These are phyloP conservation scores for Globisporangium parvum DNA, from an alignment of 352 stramenopile genomes.

Conservation along the genomic window DNA sequence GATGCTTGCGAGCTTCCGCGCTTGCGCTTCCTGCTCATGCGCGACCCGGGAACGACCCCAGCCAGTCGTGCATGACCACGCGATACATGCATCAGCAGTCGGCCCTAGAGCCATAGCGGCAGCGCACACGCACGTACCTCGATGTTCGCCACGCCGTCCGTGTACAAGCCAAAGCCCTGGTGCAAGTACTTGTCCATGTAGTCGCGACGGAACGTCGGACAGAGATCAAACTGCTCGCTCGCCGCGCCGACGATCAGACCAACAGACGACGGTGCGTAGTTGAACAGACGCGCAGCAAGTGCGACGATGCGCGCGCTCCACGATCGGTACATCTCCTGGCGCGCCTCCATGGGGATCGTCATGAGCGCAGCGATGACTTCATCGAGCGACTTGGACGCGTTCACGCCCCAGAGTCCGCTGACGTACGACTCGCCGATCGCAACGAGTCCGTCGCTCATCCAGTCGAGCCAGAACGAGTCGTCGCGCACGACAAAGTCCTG, in stretches of 20 bases:
- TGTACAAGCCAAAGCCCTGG: constrained; percentile 74
- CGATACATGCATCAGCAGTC: background rate
- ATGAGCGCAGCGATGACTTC: constrained; percentile 69
- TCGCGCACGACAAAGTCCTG: constrained; percentile 78
- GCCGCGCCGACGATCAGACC: constrained; percentile 61
- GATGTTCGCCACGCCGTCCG: constrained; percentile 32
- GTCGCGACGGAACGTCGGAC: constrained; percentile 48
- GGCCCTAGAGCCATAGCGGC: too few relatives aligned
- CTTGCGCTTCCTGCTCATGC: constrained; percentile 38
- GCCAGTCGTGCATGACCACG: background rate
- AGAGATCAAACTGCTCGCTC: constrained; percentile 72
- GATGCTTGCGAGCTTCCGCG: constrained; percentile 62
- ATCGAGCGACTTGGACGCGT: constrained; percentile 48
- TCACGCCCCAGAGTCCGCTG: constrained; percentile 60
- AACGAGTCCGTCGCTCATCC: constrained; percentile 81
- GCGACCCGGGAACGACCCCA: background rate
- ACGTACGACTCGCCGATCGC: constrained; percentile 82
- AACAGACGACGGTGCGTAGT: constrained; percentile 64
- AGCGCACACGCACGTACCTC: constrained; percentile 18
- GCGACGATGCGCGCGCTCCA: constrained; percentile 76
- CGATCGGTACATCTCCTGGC: constrained; percentile 83
- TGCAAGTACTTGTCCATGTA: constrained; percentile 81
- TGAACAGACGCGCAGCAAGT: constrained; percentile 67
- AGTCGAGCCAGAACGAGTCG: constrained; percentile 81
- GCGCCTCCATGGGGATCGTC: constrained; percentile 74